Base-by-base conservation (phyloP, 257 asterid genomes). In the Lithospermum erythrorhizon region DNA sequence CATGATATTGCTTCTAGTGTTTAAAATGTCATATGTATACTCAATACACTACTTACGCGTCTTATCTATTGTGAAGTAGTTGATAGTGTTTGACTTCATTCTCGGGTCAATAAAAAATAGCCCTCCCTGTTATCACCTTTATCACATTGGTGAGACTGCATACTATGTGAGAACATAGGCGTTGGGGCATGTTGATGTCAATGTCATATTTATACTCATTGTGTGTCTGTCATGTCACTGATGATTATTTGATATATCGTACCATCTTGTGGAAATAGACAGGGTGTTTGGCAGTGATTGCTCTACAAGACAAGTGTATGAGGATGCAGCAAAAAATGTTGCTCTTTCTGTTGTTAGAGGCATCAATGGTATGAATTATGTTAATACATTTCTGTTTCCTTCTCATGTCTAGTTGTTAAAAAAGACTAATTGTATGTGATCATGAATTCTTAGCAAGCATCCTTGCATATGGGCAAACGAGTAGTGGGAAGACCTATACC, bases 281-380 rank as follows among this genome's bases (percentile, higher is more conserved):
- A 82, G 94, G 75, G 91, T 93, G 57, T 93, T 89, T 52, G 87
- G 87, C 8, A 9, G 51, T 1, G 85, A 75, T 29, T 58, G 79
- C 76, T 69, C 87, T 65, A 93, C 97, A 4, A 79, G 68, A 61
- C 80, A 75, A 63, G 96, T 93, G 66, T 93, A 93, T 25, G 87
- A 84, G 16, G 97, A 87, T 35, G 87, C 90, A 14, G 95, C 99
- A 6, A 93, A 87, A 73, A 83, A 73, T 63, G 74, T 89, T 14
- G 91, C 87, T 15, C 85, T 93, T 53, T 84, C 97, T 53, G 99
- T 85, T 56, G 72, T 87, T 52, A 75, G 82, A 66, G 97, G 97
- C 49, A 80, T 89, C 24, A 89, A 87, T 70, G 87, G 99, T 93
- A 76, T 84, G 99, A 70, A 56, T 55, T 35, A 6, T 19, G 62